phyloP scores from a whole-genome alignment of 1,139 yeast species.

The Sugiyamaella paludigena region DNA sequence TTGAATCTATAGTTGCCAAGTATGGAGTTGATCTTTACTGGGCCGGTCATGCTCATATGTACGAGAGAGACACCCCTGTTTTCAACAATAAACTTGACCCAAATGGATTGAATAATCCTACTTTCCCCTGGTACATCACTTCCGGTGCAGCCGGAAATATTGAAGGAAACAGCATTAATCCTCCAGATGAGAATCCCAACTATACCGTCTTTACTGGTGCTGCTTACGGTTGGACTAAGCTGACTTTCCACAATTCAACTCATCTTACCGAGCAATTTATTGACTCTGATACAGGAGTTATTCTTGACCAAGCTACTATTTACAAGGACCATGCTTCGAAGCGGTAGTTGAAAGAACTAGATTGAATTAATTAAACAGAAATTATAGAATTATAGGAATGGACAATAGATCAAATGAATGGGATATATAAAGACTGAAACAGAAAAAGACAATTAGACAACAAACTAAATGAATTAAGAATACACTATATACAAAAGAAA shows the following conservation, averaged over 20 bases:
- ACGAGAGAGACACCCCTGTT: slow-evolving; percentile 22
- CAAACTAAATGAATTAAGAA: too few relatives aligned
- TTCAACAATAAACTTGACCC: slow-evolving; percentile 21
- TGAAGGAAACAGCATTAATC: slow-evolving; percentile 20
- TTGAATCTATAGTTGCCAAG: slow-evolving; percentile 25
- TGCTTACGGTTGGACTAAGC: slow-evolving; percentile 21
- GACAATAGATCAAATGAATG: too few relatives aligned
- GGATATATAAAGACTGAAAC: too few relatives aligned
- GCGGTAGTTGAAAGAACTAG: too few relatives aligned
- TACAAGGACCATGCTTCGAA: slow-evolving; percentile 20
- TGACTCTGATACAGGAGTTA: slow-evolving; percentile 19
- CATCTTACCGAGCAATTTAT: slow-evolving; percentile 23
- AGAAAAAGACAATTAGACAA: too few relatives aligned
- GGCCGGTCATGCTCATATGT: slow-evolving; percentile 23
- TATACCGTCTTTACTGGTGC: slow-evolving; percentile 17
- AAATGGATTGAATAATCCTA: slow-evolving; percentile 25
- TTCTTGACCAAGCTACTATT: slow-evolving; percentile 22
- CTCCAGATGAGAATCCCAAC: slow-evolving; percentile 13
- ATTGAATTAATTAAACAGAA: too few relatives aligned
- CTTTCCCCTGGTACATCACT: slow-evolving; percentile 25
- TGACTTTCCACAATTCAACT: slow-evolving; percentile 24
- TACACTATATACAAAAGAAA: too few relatives aligned
- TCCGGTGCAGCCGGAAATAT: slow-evolving; percentile 26
- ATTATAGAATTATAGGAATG: too few relatives aligned
- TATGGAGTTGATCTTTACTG: slow-evolving; percentile 26